Base-by-base conservation (phyloP, 495 filamentous ascomycete genomes). In the Astrothelium macrocarpum region DNA sequence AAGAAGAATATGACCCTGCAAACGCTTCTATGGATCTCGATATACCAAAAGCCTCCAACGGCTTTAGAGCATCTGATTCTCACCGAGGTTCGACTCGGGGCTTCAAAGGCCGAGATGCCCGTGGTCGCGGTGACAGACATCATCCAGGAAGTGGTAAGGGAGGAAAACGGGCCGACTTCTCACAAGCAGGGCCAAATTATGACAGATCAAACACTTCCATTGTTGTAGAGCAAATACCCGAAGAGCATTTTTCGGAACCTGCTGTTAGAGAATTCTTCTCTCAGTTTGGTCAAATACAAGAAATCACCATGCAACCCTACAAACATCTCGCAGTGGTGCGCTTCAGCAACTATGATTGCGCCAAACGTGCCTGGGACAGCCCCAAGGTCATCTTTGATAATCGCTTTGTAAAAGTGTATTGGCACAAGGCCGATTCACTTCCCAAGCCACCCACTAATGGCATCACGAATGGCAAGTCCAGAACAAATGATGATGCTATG, bases 341-440 rank as follows among this genome's bases (percentile, higher is more conserved):
- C 65, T 97, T 83, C 59, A 84, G 85, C 42, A 81, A 79, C 59
- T 90, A 88, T 78, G 80, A 79, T 14, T 78, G 86, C 46, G 94
- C 94, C 18, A 85, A 87, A 66, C 81, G 84, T 20, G 94, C 94
- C 1, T 97, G 91, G 76, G 85, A 86, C 18, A 96, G 90, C 45
- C 94, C 94, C 0, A 95, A 95, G 71, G 89, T 90, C 58, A 90
- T 98, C 59, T 98, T 98, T 69, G 91, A 96, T 66, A 98, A 98
- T 67, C 82, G 94, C 23, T 98, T 98, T 69, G 94, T 98, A 53
- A 98, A 96, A 72, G 91, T 98, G 4, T 98, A 91, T 70, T 98
- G 94, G 94, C 82, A 89, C 73, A 93, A 89, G 67, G 82, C 86
- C 0, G 84, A 85, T 12, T 66, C 67, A 18, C 28, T 74, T 1